Evolutionary conservation across 345 rosid genomes (phyloP), one percentile per base, ranked within the genome.

Genomic region (Clausena lansium): DNA sequence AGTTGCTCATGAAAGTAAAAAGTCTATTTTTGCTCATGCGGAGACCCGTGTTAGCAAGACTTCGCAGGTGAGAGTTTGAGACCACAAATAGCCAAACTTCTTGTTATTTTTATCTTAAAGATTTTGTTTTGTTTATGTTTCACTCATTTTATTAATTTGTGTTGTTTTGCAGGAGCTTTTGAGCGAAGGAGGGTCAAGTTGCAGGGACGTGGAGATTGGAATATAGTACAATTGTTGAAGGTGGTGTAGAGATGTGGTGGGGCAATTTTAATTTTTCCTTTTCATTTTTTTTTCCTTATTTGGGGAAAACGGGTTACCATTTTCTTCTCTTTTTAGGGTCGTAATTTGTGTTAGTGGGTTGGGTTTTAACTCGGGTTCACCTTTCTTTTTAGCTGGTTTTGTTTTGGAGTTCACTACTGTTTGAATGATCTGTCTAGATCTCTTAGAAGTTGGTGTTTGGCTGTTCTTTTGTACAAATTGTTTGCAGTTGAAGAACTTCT

Each of bases 121-220:
- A 14, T 14, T 38, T 74, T 27, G 1, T 60, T 33, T 41, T 33
- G 24, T n/a, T 35, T 30, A n/a, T 28, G 39, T 64, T 61, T 71
- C 17, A 15, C 80, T 63, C 61, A 70, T 70, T 73, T 71, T 50
- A 41, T 17, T 52, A 63, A 59, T 27, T 27, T 24, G 64, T 28
- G 67, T 24, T 50, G 64, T 22, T 77, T 22, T 57, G 81, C 88
- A 86, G 89, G 89, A 85, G 67, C 36, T 77, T 71, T 71, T 75
- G 50, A 82, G 78, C 64, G 92, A 90, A 80, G 88, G 84, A 78
- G 89, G 86, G 20, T 82, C 91, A 75, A 80, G 88, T 84, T 82
- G 90, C 87, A 85, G 91, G 81, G 88, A 87, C 74, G 83, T 84
- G 83, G 91, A 89, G 89, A 85, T 88, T 83, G 88, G 87, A 69